Conservation (phyloP, 352 stramenopile genomes). For the Globisporangium heterothallicum region DNA sequence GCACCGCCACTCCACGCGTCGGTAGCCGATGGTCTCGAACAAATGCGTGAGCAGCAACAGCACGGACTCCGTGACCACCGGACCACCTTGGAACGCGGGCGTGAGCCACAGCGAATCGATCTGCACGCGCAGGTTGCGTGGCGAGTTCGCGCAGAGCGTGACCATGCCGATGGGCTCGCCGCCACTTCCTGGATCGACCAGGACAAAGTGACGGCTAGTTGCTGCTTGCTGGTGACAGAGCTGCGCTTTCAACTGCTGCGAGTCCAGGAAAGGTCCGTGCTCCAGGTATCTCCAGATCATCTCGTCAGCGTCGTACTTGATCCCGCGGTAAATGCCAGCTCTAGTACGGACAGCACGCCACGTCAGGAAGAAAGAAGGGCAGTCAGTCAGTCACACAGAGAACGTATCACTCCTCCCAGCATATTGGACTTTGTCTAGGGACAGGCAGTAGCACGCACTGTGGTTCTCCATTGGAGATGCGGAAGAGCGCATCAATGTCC, state of each 20-base stretch:
- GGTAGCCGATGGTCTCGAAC: constrained; percentile 65
- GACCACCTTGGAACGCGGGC: constrained; percentile 64
- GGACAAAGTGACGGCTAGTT: constrained; percentile 48
- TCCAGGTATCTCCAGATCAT: constrained; percentile 75
- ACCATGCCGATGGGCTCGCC: constrained; percentile 71
- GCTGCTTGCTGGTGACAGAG: not conserved
- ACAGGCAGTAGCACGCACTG: constrained; percentile 25
- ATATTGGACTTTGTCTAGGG: no score
- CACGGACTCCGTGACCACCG: constrained; percentile 48
- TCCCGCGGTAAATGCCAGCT: constrained; percentile 53
- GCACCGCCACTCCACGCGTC: constrained; percentile 83
- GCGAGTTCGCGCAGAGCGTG: constrained; percentile 66
- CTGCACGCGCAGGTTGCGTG: constrained; percentile 70
- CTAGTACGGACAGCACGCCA: no score
- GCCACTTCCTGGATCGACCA: constrained; percentile 48
- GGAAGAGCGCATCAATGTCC: constrained; percentile 34
- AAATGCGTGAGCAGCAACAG: constrained; percentile 66
- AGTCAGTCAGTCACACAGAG: no score
- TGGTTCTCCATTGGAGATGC: constrained; percentile 43
- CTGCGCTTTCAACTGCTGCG: constrained; percentile 21
- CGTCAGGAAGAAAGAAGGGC: no score
- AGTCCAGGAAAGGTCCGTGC: constrained; percentile 45
- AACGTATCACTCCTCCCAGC: no score
- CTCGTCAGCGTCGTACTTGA: constrained; percentile 65
- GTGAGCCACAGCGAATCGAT: constrained; percentile 78